Evolutionary conservation across 2,329 filamentous ascomycete species (phyloP).

Genomic region (Fusarium sp.): DNA sequence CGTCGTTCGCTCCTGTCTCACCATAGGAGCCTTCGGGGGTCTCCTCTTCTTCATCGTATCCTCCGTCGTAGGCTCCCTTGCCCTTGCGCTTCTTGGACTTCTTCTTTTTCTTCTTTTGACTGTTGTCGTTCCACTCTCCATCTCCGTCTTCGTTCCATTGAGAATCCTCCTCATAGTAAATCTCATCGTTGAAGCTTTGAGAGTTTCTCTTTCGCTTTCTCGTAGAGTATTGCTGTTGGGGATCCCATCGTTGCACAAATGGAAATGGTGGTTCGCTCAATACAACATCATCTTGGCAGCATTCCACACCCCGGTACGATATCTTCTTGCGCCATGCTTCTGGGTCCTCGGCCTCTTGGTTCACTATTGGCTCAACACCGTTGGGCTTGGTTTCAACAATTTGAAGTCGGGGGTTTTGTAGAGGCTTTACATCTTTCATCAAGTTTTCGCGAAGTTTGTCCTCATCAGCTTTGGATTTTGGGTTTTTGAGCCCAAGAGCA

Average conservation of each 20-base stretch:
- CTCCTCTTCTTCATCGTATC: conserved; percentile 30
- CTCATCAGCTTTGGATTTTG: conserved; percentile 77
- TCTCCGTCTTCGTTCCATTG: conserved; percentile 51
- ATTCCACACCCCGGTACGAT: conserved; percentile 84
- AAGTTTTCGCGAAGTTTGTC: conserved; percentile 71
- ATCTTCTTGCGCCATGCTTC: conserved; percentile 82
- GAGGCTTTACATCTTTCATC: conserved; percentile 64
- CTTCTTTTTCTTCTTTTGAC: conserved; percentile 51
- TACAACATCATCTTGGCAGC: conserved; percentile 75
- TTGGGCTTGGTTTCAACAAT: conserved; percentile 33
- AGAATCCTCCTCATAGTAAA: conserved; percentile 48
- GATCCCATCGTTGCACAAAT: conserved; percentile 90
- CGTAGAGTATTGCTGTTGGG: conserved; percentile 69
- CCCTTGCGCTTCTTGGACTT: conserved; percentile 57
- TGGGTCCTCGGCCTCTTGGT: conserved; percentile 55
- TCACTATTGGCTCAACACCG: conserved; percentile 9
- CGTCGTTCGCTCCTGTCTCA: conserved; percentile 20
- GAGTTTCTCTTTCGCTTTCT: conserved; percentile 64
- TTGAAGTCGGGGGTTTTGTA: conserved; percentile 53
- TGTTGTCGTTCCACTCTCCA: conserved; percentile 52
- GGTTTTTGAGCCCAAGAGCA: conserved; percentile 76
- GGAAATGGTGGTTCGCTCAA: conserved; percentile 87
- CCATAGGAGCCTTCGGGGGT: conserved; percentile 4
- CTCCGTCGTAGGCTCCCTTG: conserved; percentile 30
- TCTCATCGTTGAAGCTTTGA: conserved; percentile 50